These are phyloP conservation scores for Geoglossum cookeanum DNA, from an alignment of 2,329 filamentous ascomycete species.

Conservation along the genomic window DNA sequence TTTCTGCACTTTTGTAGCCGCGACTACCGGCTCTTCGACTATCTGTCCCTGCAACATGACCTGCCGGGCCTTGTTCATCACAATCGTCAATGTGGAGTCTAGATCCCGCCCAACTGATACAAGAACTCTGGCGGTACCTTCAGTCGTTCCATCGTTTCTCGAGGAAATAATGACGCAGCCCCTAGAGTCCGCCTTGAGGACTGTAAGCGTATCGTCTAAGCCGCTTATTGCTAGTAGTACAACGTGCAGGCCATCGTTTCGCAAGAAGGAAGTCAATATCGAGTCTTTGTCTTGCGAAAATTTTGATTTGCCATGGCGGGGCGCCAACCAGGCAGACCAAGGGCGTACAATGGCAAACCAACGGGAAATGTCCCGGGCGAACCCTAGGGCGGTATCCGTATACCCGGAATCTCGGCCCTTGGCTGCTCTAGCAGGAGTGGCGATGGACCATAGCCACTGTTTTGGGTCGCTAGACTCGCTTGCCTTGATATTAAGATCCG, in stretches of 20 bases:
- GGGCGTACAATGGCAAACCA: conserved; percentile 71
- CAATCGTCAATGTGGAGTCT: conserved; percentile 57
- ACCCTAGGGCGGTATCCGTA: conserved; percentile 39
- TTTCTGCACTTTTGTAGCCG: conserved; percentile 27
- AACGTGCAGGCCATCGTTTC: conserved; percentile 49
- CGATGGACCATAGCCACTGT: conserved; percentile 52
- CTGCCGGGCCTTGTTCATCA: conserved; percentile 72
- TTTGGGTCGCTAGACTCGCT: conserved; percentile 46
- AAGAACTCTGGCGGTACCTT: conserved; percentile 41
- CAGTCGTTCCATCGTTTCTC: conserved; percentile 44
- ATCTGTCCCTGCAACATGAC: conserved; percentile 31
- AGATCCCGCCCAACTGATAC: conserved; percentile 54
- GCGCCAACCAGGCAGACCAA: conserved; percentile 72
- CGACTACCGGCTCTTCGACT: conserved; percentile 23
- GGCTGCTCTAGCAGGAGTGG: conserved; percentile 34
- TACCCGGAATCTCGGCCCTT: conserved; percentile 37
- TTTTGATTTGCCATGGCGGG: conserved; percentile 53
- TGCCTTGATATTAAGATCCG: conserved; percentile 33
- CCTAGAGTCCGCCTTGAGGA: conserved; percentile 44
- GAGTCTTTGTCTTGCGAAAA: conserved; percentile 61
- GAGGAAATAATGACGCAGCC: conserved; percentile 51
- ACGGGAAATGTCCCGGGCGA: conserved; percentile 42
- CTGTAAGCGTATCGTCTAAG: conserved; percentile 46
- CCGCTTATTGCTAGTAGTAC: conserved; percentile 66
- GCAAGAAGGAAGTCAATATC: conserved; percentile 60